Evolutionary conservation across 2,329 filamentous ascomycete species (phyloP), one percentile per base, ranked within the genome.

Genomic region (Colletotrichum orchidophilum): DNA sequence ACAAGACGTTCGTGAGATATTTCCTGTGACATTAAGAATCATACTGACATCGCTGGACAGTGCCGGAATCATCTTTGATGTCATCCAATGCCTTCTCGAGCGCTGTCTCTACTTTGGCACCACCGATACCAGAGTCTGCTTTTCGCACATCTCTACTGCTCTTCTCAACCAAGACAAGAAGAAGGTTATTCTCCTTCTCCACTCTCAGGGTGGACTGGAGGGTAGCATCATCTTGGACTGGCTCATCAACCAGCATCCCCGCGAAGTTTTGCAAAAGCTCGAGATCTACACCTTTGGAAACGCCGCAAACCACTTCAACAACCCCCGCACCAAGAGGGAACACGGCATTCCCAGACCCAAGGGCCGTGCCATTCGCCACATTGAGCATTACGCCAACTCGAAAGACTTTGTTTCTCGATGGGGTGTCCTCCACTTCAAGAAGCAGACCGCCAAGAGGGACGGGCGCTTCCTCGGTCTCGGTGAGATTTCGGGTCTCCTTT

Each of bases 271-370:
- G 12, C 80, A 84, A 5, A 93, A 94, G 75, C 85, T 94, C 0
- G 93, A 96, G 79, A 87, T 95, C 2, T 92, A 91, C 79, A 95
- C 93, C 0, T 96, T 96, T 78, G 93, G 92, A 42, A 92, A 89
- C 69, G 93, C 93, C 0, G 92, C 93, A 0, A 94, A 94, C 76
- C 93, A 95, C 78, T 95, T 94, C 83, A 94, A 94, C 80, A 94
- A 94, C 74, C 93, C 93, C 0, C 86, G 87, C 68, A 49, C 26
- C 9, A 67, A 63, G 59, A 63, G 26, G 29, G 58, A 63, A 6
- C 26, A 63, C 4, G 49, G 33, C 1, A 24, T 54, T 6, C 24
- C 42, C 12, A 33, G 59, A 3, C 78, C 83, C 15, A 80, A 84
- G 9, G 83, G 84, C 73, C 81, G 84, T 53, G 88, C 88, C 3